phyloP scores from a whole-genome alignment of 805 yeast species.

The Sugiyamaella floridensis region DNA sequence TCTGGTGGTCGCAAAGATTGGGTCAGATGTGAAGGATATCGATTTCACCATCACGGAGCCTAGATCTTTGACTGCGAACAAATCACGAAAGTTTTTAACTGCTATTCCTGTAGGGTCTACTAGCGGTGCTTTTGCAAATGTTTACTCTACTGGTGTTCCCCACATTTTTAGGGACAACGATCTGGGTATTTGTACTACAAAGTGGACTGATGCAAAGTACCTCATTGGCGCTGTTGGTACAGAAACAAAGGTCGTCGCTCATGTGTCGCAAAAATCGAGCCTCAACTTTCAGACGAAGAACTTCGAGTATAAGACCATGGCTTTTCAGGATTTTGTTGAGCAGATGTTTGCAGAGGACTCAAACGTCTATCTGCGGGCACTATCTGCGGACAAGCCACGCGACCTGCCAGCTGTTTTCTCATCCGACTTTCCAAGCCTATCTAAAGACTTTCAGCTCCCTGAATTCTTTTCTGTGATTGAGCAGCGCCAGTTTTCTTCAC shows the following conservation, averaged over 20 bases:
- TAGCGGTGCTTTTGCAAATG: not conserved
- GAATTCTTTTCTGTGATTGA: constrained; percentile 16
- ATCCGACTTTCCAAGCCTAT: constrained; percentile 28
- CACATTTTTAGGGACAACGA: constrained; percentile 21
- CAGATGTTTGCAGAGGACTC: constrained; percentile 14
- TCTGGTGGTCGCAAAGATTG: constrained; percentile 7
- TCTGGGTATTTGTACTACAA: constrained; percentile 25
- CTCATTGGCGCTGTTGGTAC: constrained; percentile 25
- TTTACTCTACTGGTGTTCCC: constrained; percentile 18
- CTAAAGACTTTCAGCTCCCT: constrained; percentile 30
- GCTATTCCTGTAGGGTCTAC: not conserved
- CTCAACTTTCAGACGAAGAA: constrained; percentile 31
- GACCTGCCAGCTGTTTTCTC: constrained; percentile 26
- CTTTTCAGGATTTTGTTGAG: constrained; percentile 26
- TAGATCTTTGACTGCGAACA: not conserved
- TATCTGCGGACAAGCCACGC: constrained; percentile 27
- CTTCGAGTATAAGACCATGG: constrained; percentile 25
- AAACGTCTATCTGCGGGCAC: constrained; percentile 26
- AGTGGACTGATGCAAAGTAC: constrained; percentile 30
- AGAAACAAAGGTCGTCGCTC: constrained; percentile 25
- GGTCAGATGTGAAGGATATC: not conserved
- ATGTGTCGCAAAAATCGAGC: constrained; percentile 18
- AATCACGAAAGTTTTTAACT: not conserved
- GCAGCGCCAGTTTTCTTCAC: constrained; percentile 29
- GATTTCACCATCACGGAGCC: constrained; percentile 2